Conservation (phyloP, 768 basidiomycete species). For the Pleurotus giganteus region DNA sequence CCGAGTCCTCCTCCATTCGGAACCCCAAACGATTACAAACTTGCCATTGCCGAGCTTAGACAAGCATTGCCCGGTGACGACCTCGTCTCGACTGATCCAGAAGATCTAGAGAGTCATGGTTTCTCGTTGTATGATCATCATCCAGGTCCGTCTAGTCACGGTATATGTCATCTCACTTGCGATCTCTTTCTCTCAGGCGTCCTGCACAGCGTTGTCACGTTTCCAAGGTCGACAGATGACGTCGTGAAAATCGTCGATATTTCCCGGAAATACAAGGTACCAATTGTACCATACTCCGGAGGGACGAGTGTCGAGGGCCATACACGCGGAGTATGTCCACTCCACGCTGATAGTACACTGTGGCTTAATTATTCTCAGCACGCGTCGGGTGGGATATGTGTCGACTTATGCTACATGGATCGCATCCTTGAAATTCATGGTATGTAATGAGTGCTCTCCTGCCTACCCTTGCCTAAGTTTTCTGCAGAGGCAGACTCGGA, state of each 20-base stretch:
- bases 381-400: conserved; percentile 63
- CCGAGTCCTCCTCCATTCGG: conserved; percentile 37
- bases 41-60: conserved; percentile 50
- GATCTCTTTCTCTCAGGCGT: conserved; percentile 26
- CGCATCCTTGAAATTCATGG: conserved; percentile 72
- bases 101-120: conserved; percentile 53
- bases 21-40: conserved; percentile 46
- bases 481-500: conserved; percentile 65
- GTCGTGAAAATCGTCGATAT: conserved; percentile 76
- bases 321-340: conserved; percentile 50
- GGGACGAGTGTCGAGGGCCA: conserved; percentile 84
- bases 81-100: conserved; percentile 47
- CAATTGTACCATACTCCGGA: conserved; percentile 74
- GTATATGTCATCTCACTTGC: neutral
- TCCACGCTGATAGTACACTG: neutral
- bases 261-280: conserved; percentile 72
- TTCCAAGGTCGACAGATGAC: conserved; percentile 71
- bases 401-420: conserved; percentile 79
- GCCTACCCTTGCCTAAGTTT: neutral
- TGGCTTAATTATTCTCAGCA: conserved; percentile 24
- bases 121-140: conserved; percentile 50
- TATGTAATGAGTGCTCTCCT: conserved; percentile 23
- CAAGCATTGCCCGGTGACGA: conserved; percentile 32
- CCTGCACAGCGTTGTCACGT: conserved; percentile 60
- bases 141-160: conserved; percentile 34